Percentiles rank a stretch among this genome's conserved stretches.
phyloP scores from a whole-genome alignment of 345 rosid species.

The Anastatica hierochuntica region DNA sequence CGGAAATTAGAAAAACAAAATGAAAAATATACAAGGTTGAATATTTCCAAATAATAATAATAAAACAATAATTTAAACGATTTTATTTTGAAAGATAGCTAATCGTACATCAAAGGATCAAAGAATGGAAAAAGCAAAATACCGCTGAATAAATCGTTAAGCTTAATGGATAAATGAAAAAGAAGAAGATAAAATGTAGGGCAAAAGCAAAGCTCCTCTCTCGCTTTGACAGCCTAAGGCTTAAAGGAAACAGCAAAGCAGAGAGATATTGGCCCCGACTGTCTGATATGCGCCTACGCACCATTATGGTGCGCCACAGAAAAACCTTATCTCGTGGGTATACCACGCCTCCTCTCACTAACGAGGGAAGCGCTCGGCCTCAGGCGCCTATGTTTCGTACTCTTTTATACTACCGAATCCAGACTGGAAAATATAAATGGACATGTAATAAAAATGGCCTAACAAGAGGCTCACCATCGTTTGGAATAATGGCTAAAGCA shows the following conservation, averaged over 20 bases:
- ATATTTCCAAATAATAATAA: too few relatives aligned
- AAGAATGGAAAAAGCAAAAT: too few relatives aligned
- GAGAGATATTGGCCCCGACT: slow-evolving; percentile 4
- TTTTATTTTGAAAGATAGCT: too few relatives aligned
- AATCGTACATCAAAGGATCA: too few relatives aligned
- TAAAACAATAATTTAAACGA: too few relatives aligned
- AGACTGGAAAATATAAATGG: not conserved
- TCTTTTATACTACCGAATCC: not conserved
- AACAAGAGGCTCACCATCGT: slow-evolving; percentile 39
- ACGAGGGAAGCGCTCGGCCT: slow-evolving; percentile 35
- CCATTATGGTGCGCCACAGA: slow-evolving; percentile 22
- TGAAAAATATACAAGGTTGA: too few relatives aligned
- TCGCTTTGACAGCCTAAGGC: slow-evolving; percentile 12
- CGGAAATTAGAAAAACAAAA: not conserved
- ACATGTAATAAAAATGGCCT: not conserved
- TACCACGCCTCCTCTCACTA: slow-evolving; percentile 34
- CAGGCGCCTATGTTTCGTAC: slow-evolving; percentile 18
- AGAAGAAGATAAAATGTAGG: not conserved
- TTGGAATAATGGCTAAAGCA: slow-evolving; percentile 79
- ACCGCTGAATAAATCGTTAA: too few relatives aligned
- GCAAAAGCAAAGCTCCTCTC: not conserved
- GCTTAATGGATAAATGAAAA: too few relatives aligned
- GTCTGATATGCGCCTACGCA: slow-evolving; percentile 26
- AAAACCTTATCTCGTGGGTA: slow-evolving; percentile 29
- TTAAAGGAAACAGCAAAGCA: too few relatives aligned